Percentiles rank a stretch among this genome's conserved stretches.
These are phyloP conservation scores for Aspergillus amoenus DNA, from an alignment of 2,329 filamentous ascomycete species.

Conservation along the genomic window DNA sequence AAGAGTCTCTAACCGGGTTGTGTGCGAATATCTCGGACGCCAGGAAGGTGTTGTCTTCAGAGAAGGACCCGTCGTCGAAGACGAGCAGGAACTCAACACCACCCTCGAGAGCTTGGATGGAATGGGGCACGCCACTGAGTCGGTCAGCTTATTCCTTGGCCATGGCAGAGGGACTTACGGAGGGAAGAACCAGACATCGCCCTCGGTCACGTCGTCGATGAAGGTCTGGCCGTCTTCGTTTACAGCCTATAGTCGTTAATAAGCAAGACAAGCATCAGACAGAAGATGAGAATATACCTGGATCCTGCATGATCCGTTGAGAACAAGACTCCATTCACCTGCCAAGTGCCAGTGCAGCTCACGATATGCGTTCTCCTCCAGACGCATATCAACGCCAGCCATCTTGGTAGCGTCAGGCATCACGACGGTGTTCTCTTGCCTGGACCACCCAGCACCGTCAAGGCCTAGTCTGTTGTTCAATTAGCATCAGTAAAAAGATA, in stretches of 20 bases:
- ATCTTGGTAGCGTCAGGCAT: constrained; percentile 53
- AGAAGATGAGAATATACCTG: constrained; percentile 23
- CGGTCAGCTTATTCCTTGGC: neutral
- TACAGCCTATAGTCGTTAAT: constrained; percentile 25
- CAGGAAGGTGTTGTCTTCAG: constrained; percentile 73
- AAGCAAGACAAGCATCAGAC: neutral
- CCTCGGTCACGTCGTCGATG: constrained; percentile 72
- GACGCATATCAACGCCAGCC: constrained; percentile 61
- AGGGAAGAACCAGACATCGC: constrained; percentile 81
- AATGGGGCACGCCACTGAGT: constrained; percentile 66
- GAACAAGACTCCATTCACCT: constrained; percentile 38
- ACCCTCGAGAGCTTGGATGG: constrained; percentile 69
- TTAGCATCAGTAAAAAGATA: neutral
- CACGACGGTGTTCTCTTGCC: constrained; percentile 54
- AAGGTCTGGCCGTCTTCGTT: constrained; percentile 68
- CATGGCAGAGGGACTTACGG: constrained; percentile 35
- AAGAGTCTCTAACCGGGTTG: constrained; percentile 27
- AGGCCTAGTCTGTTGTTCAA: constrained; percentile 36
- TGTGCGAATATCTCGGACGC: constrained; percentile 61
- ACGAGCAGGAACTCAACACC: constrained; percentile 66
- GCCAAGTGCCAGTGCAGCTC: constrained; percentile 59
- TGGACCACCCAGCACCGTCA: constrained; percentile 53
- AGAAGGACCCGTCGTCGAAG: constrained; percentile 61
- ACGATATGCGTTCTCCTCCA: constrained; percentile 58
- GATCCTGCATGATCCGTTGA: constrained; percentile 41